Conservation (phyloP, 2,329 filamentous ascomycete species). For the Trichophyton simii region DNA sequence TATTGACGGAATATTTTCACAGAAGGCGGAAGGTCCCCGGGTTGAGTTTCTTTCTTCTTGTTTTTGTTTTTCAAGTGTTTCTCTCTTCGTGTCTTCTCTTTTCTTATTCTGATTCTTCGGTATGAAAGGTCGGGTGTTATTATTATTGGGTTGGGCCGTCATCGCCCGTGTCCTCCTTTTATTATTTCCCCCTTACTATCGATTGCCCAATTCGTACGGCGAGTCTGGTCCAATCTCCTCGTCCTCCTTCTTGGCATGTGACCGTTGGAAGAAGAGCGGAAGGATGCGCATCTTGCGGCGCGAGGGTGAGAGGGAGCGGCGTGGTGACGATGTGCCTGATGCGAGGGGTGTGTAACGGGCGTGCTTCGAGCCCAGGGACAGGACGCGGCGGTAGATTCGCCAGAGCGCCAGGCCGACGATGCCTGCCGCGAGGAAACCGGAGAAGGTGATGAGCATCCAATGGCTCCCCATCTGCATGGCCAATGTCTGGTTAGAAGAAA, state of each 20-base stretch:
- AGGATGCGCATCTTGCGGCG: conserved; percentile 24
- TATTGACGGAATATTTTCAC: neutral
- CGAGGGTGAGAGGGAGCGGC: conserved; percentile 22
- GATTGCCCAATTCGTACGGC: neutral
- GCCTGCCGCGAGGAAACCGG: conserved; percentile 39
- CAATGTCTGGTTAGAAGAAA: neutral
- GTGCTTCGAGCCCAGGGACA: conserved; percentile 30
- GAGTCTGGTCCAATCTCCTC: conserved; percentile 21
- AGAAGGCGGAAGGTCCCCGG: neutral
- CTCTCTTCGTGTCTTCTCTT: neutral
- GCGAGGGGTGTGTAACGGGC: conserved; percentile 25
- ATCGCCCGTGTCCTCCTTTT: neutral
- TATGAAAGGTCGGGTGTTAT: neutral
- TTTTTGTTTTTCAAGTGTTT: neutral
- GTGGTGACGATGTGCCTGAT: conserved; percentile 12
- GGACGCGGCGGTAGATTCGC: conserved; percentile 39
- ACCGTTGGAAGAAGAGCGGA: conserved; percentile 27
- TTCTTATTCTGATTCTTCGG: neutral
- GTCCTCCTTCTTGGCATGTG: conserved; percentile 29
- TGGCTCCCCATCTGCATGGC: conserved; percentile 39
- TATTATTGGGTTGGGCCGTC: neutral
- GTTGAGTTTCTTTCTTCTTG: no score
- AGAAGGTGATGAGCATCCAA: conserved; percentile 43
- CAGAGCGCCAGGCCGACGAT: conserved; percentile 37
- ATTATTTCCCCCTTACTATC: neutral